phyloP scores from a whole-genome alignment of 2,329 filamentous ascomycete genomes.

The Colletotrichum liaoningense region DNA sequence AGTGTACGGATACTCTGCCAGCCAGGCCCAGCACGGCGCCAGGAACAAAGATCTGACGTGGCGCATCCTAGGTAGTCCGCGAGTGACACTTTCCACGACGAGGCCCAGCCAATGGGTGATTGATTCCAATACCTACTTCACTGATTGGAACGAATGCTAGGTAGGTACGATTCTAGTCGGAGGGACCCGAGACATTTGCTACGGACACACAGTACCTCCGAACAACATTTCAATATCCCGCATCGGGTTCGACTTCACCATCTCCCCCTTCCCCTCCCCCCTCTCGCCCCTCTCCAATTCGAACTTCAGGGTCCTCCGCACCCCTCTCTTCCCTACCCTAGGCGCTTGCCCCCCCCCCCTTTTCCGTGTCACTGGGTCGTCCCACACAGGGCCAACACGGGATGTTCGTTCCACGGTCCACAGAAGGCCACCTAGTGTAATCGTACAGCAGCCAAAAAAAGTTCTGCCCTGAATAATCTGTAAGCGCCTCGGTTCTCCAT shows the following conservation, averaged over 20 bases:
- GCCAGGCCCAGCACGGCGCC: neutral
- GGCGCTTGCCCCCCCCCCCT: neutral
- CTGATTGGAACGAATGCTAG: neutral
- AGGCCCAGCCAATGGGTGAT: neutral
- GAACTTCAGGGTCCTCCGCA: neutral
- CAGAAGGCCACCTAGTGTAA: too few species aligned
- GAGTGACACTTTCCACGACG: neutral
- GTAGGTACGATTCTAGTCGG: neutral
- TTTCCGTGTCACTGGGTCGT: slow-evolving; percentile 6
- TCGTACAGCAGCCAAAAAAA: neutral
- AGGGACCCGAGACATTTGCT: neutral
- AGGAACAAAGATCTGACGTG: slow-evolving; percentile 22
- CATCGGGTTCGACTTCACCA: slow-evolving; percentile 4
- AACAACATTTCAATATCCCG: too few species aligned
- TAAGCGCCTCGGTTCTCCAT: too few species aligned
- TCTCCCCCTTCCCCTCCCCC: neutral
- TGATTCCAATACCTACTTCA: neutral
- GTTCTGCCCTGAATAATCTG: neutral
- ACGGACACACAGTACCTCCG: too few species aligned
- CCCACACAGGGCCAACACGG: neutral
- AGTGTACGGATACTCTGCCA: too few species aligned
- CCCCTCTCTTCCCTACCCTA: neutral
- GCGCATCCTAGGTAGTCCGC: neutral
- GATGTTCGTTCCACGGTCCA: neutral
- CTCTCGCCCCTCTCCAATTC: neutral